Base-by-base conservation (phyloP, 306 rosid species). In the Sechiopsis laciniata region DNA sequence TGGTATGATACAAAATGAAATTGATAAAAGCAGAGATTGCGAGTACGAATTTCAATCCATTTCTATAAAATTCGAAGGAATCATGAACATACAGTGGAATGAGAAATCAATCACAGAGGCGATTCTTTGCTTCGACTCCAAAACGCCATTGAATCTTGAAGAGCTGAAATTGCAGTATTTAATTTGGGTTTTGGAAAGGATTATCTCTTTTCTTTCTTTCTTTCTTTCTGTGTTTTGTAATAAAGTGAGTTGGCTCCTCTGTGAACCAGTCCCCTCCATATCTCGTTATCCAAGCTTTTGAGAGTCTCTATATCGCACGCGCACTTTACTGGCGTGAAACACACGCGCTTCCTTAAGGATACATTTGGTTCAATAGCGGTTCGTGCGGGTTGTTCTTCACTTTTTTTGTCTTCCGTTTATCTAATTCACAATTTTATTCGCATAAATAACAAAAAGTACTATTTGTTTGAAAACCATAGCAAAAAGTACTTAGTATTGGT, bases 171-270 rank as follows among this genome's bases (percentile, higher is more conserved):
- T 16, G 11, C 72, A 19, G 7, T 20, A 10, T 5, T 64, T 10
- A 11, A 52, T 24, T n/a, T 32, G 69, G 48, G 50, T 32, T 35
- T 16, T 35, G 21, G 2, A 62, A 62, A 15, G 42, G 53, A 65
- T 65, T 10, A 67, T 12, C 72, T 35, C 9, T 17, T 46, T 10
- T 20, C 5, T 42, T 19, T 7, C 20, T 46, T 0, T 21, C 55
- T 11, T 45, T 67, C 13, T 29, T 3, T 22, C 40, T 0, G 26
- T 57, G n/a, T 16, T 20, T 26, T 26, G 29, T 26, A 1, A 26
- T 26, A 20, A 19, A 65, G 8, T 65, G 71, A 65, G 37, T 46
- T 67, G 72, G 72, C 72, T 67, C 37, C 72, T 20, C 40, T 45
- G 11, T 20, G 12, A 6, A 67, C 72, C 72, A 67, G 37, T 20